phyloP scores from a whole-genome alignment of 768 basidiomycete genomes.

The Cubamyces lactineus region DNA sequence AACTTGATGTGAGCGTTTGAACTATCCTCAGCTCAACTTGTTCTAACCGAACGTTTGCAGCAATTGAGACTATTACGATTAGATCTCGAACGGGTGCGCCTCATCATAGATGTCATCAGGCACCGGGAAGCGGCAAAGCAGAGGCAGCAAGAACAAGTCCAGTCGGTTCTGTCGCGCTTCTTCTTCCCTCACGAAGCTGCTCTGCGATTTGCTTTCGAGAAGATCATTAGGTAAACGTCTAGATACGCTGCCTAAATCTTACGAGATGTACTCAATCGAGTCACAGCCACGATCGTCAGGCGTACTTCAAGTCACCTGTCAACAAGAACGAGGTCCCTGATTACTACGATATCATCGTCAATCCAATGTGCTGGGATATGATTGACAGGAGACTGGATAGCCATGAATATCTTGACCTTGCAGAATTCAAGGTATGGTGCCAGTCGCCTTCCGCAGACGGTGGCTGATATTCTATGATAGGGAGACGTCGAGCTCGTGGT shows the following conservation, averaged over 20 bases:
- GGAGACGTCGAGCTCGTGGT: slow-evolving; percentile 83
- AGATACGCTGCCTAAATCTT: not conserved
- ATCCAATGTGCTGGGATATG: slow-evolving; percentile 86
- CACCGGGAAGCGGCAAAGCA: slow-evolving; percentile 86
- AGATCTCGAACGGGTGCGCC: slow-evolving; percentile 76
- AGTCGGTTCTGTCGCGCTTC: slow-evolving; percentile 60
- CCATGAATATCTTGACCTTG: slow-evolving; percentile 80
- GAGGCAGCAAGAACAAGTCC: slow-evolving; percentile 65
- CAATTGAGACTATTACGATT: slow-evolving; percentile 64
- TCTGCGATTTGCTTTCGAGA: slow-evolving; percentile 68
- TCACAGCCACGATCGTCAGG: slow-evolving; percentile 68
- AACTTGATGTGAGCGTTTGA: slow-evolving; percentile 66
- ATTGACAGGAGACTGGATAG: slow-evolving; percentile 83
- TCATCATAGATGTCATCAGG: slow-evolving; percentile 64
- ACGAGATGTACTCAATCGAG: not conserved
- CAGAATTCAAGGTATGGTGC: slow-evolving; percentile 66
- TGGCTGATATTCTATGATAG: slow-evolving; percentile 39
- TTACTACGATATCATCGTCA: slow-evolving; percentile 84
- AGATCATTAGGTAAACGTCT: slow-evolving; percentile 63
- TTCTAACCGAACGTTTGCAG: slow-evolving; percentile 41
- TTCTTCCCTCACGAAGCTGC: slow-evolving; percentile 69
- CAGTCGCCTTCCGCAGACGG: not conserved
- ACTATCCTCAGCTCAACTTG: slow-evolving; percentile 2
- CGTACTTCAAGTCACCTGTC: slow-evolving; percentile 84
- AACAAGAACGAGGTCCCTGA: slow-evolving; percentile 80